Percentiles rank a stretch among this genome's conserved stretches.
Conservation (phyloP, 139 green algal species). For the Coccomyxa sp. region DNA sequence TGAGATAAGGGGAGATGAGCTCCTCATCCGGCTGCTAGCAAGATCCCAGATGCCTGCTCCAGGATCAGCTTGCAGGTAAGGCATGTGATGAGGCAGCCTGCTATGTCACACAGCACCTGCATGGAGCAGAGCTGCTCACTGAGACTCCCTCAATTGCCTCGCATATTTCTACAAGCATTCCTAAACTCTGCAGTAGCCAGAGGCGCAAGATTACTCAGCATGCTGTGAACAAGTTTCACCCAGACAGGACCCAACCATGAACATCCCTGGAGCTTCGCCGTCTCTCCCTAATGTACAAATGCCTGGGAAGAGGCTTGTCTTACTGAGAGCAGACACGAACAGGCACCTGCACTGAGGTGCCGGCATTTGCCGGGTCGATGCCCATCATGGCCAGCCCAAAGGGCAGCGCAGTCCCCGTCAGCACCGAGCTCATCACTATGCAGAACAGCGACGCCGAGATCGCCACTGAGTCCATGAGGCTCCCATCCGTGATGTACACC, state of each 20-base stretch:
- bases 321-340: too few relatives aligned
- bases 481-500: slow-evolving; percentile 76
- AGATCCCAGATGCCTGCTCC: slow-evolving; percentile 48
- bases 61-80: slow-evolving; percentile 74
- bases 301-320: too few relatives aligned
- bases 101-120: slow-evolving; percentile 86
- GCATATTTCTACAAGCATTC: too few relatives aligned
- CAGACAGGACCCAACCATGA: too few relatives aligned
- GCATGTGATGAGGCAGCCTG: slow-evolving; percentile 82
- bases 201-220: too few relatives aligned
- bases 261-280: too few relatives aligned
- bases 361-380: slow-evolving; percentile 83
- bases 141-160: too few relatives aligned
- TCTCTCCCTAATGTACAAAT: too few relatives aligned
- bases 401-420: slow-evolving; percentile 75
- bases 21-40: not conserved
- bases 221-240: too few relatives aligned
- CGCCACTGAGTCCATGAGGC: slow-evolving; percentile 52
- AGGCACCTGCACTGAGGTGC: slow-evolving; percentile 73
- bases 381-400: slow-evolving; percentile 66
- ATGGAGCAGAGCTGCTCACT: too few relatives aligned
- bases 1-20: too few relatives aligned
- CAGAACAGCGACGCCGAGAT: slow-evolving; percentile 76
- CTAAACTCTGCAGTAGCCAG: too few relatives aligned
- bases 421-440: slow-evolving; percentile 77